These are phyloP conservation scores for Mayamaea pseudoterrestris DNA, from an alignment of 108 stramenopile species.

Conservation along the genomic window DNA sequence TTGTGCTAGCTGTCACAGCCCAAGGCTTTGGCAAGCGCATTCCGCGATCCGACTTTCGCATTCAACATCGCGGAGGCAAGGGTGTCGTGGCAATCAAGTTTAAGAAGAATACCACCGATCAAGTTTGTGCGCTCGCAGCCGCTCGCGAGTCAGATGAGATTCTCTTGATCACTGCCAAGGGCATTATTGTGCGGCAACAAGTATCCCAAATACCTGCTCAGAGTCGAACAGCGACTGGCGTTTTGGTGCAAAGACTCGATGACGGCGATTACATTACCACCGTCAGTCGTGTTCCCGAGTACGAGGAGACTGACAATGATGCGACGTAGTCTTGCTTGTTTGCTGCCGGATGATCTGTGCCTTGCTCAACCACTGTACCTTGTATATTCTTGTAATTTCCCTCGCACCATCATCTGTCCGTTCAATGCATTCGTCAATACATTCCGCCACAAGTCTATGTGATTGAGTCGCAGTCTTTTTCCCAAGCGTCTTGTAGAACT, in stretches of 20 bases:
- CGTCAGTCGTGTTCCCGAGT: conserved; percentile 61
- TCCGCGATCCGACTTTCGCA: conserved; percentile 55
- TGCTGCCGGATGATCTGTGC: too few species aligned
- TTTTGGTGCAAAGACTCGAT: conserved; percentile 78
- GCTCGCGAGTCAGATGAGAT: conserved; percentile 85
- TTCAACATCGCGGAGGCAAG: conserved; percentile 57
- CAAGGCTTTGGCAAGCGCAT: conserved; percentile 88
- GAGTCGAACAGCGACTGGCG: conserved; percentile 78
- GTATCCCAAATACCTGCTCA: conserved; percentile 68
- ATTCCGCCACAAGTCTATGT: conserved; percentile 5
- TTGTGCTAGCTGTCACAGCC: conserved; percentile 64
- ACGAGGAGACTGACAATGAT: conserved; percentile 18
- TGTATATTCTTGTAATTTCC: too few species aligned
- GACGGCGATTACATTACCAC: conserved; percentile 62
- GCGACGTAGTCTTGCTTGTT: too few species aligned
- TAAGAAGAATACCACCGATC: conserved; percentile 55
- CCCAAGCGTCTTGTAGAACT: conserved; percentile 7
- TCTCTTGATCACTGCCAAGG: conserved; percentile 74
- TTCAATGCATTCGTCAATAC: too few species aligned
- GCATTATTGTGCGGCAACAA: conserved; percentile 84
- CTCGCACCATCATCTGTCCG: too few species aligned
- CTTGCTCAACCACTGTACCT: too few species aligned
- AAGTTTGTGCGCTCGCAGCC: conserved; percentile 56
- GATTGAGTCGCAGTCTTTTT: conserved; percentile 1
- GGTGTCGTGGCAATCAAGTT: conserved; percentile 91